phyloP scores from a whole-genome alignment of 208 protist species.

The Wallacemonas rigidus region DNA sequence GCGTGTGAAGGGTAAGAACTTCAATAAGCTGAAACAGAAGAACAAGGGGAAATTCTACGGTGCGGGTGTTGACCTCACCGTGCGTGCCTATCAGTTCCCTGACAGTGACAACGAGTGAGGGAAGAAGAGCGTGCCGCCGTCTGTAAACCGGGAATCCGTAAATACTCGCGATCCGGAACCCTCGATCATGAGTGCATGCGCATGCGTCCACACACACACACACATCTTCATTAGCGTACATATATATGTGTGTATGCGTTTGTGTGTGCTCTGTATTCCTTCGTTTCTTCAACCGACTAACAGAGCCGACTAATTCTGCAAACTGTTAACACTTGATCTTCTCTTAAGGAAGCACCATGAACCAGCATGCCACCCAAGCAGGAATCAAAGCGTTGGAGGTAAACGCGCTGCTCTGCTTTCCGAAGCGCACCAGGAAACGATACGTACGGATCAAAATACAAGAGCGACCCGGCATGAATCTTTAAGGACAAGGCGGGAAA shows the following conservation, averaged over 20 bases:
- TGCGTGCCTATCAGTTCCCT: constrained; percentile 83
- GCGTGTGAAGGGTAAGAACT: constrained; percentile 80
- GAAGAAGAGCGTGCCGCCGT: background rate
- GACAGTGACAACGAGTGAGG: constrained; percentile 76
- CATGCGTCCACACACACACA: too few relatives aligned
- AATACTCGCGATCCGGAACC: too few relatives aligned
- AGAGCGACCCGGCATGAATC: too few relatives aligned
- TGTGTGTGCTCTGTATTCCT: constrained; percentile 7
- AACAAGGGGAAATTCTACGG: constrained; percentile 90
- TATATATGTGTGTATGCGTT: constrained; percentile 2
- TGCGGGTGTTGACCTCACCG: constrained; percentile 68
- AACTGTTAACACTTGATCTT: background rate
- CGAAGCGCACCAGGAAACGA: too few relatives aligned
- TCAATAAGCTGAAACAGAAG: constrained; percentile 92
- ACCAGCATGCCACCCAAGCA: too few relatives aligned
- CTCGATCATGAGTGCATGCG: too few relatives aligned
- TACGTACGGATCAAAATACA: too few relatives aligned
- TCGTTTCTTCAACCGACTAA: constrained; percentile 8
- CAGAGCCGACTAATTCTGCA: background rate
- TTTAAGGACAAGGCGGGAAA: too few relatives aligned
- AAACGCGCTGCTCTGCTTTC: too few relatives aligned
- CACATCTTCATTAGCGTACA: too few relatives aligned
- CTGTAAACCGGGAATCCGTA: too few relatives aligned
- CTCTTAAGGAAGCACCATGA: background rate
- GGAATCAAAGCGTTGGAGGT: too few relatives aligned